Evolutionary conservation across 208 protist genomes (phyloP), one percentile per base, ranked within the genome.

Genomic region (Trypanosoma lewisi): DNA sequence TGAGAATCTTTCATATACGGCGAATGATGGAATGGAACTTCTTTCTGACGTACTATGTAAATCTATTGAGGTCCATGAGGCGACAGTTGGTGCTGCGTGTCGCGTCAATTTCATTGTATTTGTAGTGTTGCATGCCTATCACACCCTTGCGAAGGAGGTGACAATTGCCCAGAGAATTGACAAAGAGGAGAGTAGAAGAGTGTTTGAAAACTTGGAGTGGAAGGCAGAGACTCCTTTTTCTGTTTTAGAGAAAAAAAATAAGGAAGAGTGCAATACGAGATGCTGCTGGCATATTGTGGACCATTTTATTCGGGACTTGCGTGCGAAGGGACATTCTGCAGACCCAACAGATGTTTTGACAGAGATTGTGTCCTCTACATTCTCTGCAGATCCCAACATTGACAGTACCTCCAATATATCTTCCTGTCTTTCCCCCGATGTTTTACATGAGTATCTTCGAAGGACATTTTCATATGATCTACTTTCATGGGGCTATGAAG

Each of bases 51-150:
- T 74, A 14, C 28, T 67, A 25, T n/a, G 28, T 23, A 27, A 58
- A 17, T 48, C 17, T 28, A 52, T 39, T 44, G 4, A 47, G 17
- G 49, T 68, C 5, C 62, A 68, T 67, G 60, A 63, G 44, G 39
- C 25, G 19, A 62, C 52, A 55, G 69, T 59, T 8, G 74, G 64
- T 53, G 53, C 57, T 0, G 55, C 59, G 5, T 63, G 45, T 39
- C 19, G 65, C 11, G 77, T 79, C 2, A 83, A 79, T 52, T 87
- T 90, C 62, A 60, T 87, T 56, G 63, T 71, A 7, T 90, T 75
- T 73, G 65, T 78, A 8, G 75, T 73, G 16, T 34, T 88, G 28
- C 64, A 78, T 57, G 64, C 70, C 19, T 84, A 83, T 59, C 63
- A 71, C 0, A 56, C 65, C 47, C 58, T 87, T 44, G 50, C 63